These are phyloP conservation scores for Aristolochia californica DNA, from an alignment of 164 flowering plant genomes.

Conservation along the genomic window DNA sequence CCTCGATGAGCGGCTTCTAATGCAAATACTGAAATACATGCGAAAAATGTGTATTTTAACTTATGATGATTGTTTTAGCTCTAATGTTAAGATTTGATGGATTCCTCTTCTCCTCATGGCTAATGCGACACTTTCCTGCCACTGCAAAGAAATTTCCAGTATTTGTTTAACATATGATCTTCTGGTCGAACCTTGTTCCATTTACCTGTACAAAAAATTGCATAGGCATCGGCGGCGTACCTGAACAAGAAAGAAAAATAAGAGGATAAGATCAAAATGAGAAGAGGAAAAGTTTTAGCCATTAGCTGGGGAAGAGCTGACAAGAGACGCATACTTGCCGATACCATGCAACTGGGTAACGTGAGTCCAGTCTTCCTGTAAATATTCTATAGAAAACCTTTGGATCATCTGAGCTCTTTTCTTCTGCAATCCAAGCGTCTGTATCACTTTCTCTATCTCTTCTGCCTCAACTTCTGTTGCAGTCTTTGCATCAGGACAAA, in stretches of 20 bases:
- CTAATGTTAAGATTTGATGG: too few relatives aligned
- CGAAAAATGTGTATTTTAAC: too few relatives aligned
- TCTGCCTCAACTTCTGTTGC: slow-evolving; percentile 28
- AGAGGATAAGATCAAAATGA: not conserved
- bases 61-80: too few relatives aligned
- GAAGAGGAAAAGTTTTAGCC: too few relatives aligned
- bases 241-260: slow-evolving; percentile 5
- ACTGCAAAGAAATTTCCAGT: slow-evolving; percentile 44
- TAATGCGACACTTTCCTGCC: not conserved
- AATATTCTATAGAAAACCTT: slow-evolving; percentile 54
- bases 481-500: slow-evolving; percentile 65
- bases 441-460: slow-evolving; percentile 40
- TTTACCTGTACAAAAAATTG: slow-evolving; percentile 78
- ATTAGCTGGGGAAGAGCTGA: too few relatives aligned
- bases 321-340: slow-evolving; percentile 45
- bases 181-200: slow-evolving; percentile 55
- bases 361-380: slow-evolving; percentile 56
- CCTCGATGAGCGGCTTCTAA: too few relatives aligned
- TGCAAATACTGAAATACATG: too few relatives aligned
- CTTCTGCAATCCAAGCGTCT: slow-evolving; percentile 45
- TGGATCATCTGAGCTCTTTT: slow-evolving; percentile 57
- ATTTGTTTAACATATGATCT: slow-evolving; percentile 65
- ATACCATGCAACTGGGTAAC: slow-evolving; percentile 70
- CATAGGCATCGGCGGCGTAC: slow-evolving; percentile 98
- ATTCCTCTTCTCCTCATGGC: too few relatives aligned